phyloP scores from a whole-genome alignment of 2,329 filamentous ascomycete species.

The Zymoseptoria pseudotritici region DNA sequence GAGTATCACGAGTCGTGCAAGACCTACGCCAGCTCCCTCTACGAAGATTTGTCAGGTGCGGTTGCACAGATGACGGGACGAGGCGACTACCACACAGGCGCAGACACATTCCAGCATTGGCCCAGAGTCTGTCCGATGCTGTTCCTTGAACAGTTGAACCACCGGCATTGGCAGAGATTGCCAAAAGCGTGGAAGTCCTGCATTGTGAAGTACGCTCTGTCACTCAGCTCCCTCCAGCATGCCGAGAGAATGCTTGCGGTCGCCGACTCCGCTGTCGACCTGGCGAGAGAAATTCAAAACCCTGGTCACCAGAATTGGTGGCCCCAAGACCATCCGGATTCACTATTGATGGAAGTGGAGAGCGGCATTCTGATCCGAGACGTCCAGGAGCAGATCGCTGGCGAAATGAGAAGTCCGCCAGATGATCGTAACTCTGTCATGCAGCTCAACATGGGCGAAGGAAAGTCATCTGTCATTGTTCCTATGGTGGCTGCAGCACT shows the following conservation, averaged over 20 bases:
- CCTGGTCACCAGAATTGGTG: neutral
- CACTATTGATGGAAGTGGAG: conserved; percentile 38
- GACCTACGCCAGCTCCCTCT: neutral
- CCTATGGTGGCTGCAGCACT: conserved; percentile 51
- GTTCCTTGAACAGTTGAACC: neutral
- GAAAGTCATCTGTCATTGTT: conserved; percentile 62
- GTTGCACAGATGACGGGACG: neutral
- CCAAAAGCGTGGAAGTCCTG: neutral
- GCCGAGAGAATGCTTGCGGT: neutral
- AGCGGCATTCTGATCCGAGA: conserved; percentile 53
- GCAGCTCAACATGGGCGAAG: conserved; percentile 65
- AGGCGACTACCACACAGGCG: neutral
- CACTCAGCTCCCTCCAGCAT: neutral
- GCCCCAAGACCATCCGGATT: neutral
- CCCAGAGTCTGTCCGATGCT: neutral
- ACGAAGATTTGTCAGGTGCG: neutral
- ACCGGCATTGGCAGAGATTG: neutral
- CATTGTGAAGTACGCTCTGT: neutral
- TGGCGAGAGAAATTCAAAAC: neutral
- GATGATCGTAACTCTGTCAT: conserved; percentile 46
- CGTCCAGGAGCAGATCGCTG: conserved; percentile 55
- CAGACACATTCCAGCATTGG: neutral
- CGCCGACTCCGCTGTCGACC: neutral
- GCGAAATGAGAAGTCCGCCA: conserved; percentile 49
- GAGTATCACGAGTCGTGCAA: neutral